Base-by-base conservation (phyloP, 2,329 filamentous ascomycete genomes). In the Zymoseptoria pseudotritici region DNA sequence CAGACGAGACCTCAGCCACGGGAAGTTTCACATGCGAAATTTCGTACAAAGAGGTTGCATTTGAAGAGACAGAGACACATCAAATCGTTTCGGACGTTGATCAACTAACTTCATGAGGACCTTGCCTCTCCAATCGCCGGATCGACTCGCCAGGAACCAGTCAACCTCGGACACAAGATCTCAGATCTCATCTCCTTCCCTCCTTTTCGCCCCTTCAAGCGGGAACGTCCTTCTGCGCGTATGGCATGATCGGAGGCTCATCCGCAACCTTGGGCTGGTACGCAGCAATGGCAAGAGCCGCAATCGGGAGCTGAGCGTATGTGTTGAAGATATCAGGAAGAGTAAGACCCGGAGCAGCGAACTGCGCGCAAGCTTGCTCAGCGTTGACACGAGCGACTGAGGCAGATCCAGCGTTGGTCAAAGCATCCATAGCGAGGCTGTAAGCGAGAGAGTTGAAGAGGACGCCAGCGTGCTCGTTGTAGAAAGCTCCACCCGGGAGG, bases 391-490 rank as follows among this genome's bases (percentile, higher is more conserved):
- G 68, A 2, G 62, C 69, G 5, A 75, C 57, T 17, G 72, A 61
- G 0, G 74, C 79, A 0, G 77, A 78, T 1, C 80, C 79, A 53
- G 72, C 73, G 62, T 82, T 72, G 19, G 65, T 73, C 62, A 83
- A 70, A 7, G 79, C 80, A 68, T 82, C 79, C 19, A 76, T 70
- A 4, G 77, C 72, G 46, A 83, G 66, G 3, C 70, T 72, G 61
- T 74, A 76, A 0, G 73, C 73, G 24, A 82, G 66, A 1, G 78
- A 75, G 59, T 81, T 79, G 60, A 76, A 79, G 49, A 83, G 70
- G 46, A 80, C 71, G 1, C 75, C 76, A 57, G 80, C 79, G 62
- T 83, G 80, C 1, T 73, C 76, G 64, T 79, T 80, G 50, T 80
- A 68, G 0, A 71, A 65, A 1, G 77, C 77, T 0, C 75, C 79